Percentiles rank a stretch among this genome's conserved stretches.
Conservation (phyloP, 495 filamentous ascomycete species). For the Podospora appendiculata region DNA sequence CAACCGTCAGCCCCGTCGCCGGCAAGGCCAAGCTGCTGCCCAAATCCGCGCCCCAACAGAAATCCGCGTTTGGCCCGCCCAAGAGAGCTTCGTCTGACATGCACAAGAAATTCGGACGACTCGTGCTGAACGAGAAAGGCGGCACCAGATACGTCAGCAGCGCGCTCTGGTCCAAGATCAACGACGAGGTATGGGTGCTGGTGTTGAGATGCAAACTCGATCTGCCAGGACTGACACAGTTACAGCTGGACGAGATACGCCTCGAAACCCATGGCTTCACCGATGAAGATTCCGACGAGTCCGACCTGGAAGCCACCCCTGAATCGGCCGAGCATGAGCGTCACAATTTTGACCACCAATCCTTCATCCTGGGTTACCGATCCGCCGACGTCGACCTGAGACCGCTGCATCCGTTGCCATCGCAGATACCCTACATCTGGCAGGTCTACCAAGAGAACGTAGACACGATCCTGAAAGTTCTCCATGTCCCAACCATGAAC, state of each 20-base stretch:
- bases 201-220: too few relatives aligned
- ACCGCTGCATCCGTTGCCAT: slow-evolving; percentile 46
- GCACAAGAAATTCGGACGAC: slow-evolving; percentile 65
- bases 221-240: slow-evolving; percentile 1
- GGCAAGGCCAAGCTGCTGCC: slow-evolving; percentile 4
- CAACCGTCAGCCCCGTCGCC: neutral
- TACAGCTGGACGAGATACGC: slow-evolving; percentile 63
- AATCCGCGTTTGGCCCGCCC: slow-evolving; percentile 2
- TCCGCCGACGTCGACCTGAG: slow-evolving; percentile 45
- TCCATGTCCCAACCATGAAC: slow-evolving; percentile 55
- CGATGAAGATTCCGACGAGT: slow-evolving; percentile 57
- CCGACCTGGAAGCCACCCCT: slow-evolving; percentile 46
- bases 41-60: slow-evolving; percentile 1
- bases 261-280: slow-evolving; percentile 60
- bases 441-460: slow-evolving; percentile 63
- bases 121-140: slow-evolving; percentile 75
- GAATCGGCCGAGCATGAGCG: slow-evolving; percentile 23
- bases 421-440: slow-evolving; percentile 61
- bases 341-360: slow-evolving; percentile 50
- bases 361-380: slow-evolving; percentile 63
- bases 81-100: slow-evolving; percentile 33
- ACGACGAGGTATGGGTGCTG: slow-evolving; percentile 55
- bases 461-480: slow-evolving; percentile 60
- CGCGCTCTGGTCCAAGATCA: slow-evolving; percentile 81
- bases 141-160: slow-evolving; percentile 81